Base-by-base conservation (phyloP, 768 basidiomycete species). In the Tricholomella constricta region DNA sequence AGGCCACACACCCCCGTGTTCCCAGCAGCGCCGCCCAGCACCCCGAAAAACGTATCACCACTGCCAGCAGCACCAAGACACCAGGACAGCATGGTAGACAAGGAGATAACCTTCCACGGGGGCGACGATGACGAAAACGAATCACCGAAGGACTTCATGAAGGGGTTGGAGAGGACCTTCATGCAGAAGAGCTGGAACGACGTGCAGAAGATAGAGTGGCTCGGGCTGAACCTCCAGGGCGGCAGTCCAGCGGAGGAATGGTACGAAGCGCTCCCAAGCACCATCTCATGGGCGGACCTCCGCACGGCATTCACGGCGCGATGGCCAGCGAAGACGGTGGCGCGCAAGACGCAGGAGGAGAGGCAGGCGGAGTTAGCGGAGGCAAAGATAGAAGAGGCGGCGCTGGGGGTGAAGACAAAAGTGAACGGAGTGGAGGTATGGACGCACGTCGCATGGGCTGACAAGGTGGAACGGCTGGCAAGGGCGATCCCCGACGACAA, bases 361-460 rank as follows among this genome's bases (percentile, higher is more conserved):
- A 60, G 52, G 45, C 48, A 58, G 45, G 17, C 36, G 9, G 29
- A 29, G 11, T 11, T 29, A 11, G 29, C 29, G 6, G 11, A 29
- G 11, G 11, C 29, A 29, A 29, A 4, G 43, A 40, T 64, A 9
- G 49, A 26, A 20, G 36, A 60, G 35, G 54, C 43, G 2, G 59
- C 57, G 17, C 23, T 62, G 1, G 48, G 41, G 29, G 52, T 25
- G 19, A 56, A 50, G n/a, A 56, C 59, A 3, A 42, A 29, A 11
- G 29, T 11, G 6, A 29, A 29, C 11, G 29, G 29, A 11, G 29
- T 29, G 29, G 29, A 29, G 6, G 29, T 29, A 11, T 29, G 29
- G 29, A 6, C 29, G 6, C 29, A 29, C 11, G 29, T 29, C 29
- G 42, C 31, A 11, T 51, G 50, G 50, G 50, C 50, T 7, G 42